phyloP scores from a whole-genome alignment of 2,329 filamentous ascomycete species.

The Paracamarosporium sp. region DNA sequence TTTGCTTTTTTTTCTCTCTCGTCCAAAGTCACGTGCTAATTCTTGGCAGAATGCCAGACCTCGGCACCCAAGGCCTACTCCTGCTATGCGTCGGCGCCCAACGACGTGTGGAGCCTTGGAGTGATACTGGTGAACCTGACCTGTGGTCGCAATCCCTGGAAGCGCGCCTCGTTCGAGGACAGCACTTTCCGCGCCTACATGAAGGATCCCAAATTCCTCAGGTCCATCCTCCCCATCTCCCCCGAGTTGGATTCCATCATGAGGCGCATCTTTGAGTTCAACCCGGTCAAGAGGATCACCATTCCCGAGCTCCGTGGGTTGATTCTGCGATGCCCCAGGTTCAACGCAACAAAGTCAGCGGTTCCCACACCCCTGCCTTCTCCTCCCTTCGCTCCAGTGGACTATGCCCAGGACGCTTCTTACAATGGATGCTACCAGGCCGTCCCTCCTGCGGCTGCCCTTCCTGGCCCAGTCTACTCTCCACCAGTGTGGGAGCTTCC shows the following conservation, averaged over 20 bases:
- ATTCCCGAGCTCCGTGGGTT: conserved; percentile 78
- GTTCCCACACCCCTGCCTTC: conserved; percentile 51
- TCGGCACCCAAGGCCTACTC: conserved; percentile 71
- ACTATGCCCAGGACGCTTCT: conserved; percentile 38
- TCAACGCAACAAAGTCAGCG: conserved; percentile 64
- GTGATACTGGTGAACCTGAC: conserved; percentile 97
- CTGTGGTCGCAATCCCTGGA: conserved; percentile 98
- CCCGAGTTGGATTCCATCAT: conserved; percentile 89
- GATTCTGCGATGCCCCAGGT: conserved; percentile 77
- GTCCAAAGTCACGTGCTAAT: conserved; percentile 29
- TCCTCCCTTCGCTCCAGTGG: conserved; percentile 52
- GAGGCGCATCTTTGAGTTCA: conserved; percentile 83
- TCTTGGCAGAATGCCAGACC: conserved; percentile 81
- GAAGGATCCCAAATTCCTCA: conserved; percentile 84
- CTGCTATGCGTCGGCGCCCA: conserved; percentile 89
- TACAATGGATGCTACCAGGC: conserved; percentile 39
- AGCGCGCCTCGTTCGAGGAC: conserved; percentile 91
- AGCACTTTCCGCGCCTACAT: conserved; percentile 92
- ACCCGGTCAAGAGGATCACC: conserved; percentile 82
- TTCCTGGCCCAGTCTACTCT: conserved; percentile 38
- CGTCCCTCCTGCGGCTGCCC: conserved; percentile 39
- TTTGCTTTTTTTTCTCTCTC: neutral
- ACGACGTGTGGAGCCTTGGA: conserved; percentile 98
- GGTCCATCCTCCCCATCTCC: conserved; percentile 90
- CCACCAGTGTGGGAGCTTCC: conserved; percentile 31